These are phyloP conservation scores for Dactylellina cionopaga DNA, from an alignment of 2,329 filamentous ascomycete genomes.

Conservation along the genomic window DNA sequence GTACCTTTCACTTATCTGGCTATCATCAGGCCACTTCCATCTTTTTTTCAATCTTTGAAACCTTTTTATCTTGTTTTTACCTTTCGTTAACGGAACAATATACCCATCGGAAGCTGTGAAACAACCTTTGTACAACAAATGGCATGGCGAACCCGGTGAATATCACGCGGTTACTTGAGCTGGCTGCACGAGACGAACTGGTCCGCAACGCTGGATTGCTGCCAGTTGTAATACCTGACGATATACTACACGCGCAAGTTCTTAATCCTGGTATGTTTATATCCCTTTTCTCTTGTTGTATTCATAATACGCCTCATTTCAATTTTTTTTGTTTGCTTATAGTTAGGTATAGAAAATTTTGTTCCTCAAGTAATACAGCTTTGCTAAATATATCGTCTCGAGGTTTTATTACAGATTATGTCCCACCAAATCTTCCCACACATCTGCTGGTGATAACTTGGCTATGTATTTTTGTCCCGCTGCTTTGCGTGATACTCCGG, in stretches of 20 bases:
- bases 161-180: conserved; percentile 23
- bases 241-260: conserved; percentile 17
- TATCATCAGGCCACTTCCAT: background rate
- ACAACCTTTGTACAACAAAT: background rate
- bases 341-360: no score
- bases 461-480: conserved; percentile 31
- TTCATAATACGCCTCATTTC: background rate
- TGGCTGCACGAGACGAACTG: conserved; percentile 3
- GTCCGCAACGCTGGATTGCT: conserved; percentile 20
- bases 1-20: background rate
- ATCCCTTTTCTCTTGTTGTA: background rate
- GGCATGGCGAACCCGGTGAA: conserved; percentile 34
- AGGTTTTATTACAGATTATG: conserved; percentile 16
- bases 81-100: background rate
- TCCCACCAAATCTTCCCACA: conserved; percentile 15
- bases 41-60: background rate
- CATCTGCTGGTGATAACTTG: conserved; percentile 23
- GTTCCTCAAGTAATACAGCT: no score
- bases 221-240: conserved; percentile 27
- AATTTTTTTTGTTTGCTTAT: background rate
- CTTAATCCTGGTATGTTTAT: conserved; percentile 32
- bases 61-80: background rate
- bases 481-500: conserved; percentile 22
- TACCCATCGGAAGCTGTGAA: no score
- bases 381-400: no score